Evolutionary conservation across 371 early-diverging fungal species (phyloP).

Genomic region (Globomyces sp.): DNA sequence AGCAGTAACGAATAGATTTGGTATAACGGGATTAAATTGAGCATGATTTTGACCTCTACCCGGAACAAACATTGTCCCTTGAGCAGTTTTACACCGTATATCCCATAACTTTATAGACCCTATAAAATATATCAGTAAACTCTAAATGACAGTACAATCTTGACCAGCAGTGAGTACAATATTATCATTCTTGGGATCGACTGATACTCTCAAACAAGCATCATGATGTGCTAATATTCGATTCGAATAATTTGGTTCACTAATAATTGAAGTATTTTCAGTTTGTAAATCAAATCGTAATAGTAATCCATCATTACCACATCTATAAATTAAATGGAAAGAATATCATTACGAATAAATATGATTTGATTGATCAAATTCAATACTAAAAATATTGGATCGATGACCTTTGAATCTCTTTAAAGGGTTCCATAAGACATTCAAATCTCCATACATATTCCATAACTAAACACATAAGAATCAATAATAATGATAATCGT

Average conservation of each 20-base stretch:
- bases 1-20: constrained; percentile 24
- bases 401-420: not conserved
- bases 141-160: constrained; percentile 12
- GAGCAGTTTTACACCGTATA: not conserved
- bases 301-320: constrained; percentile 39
- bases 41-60: constrained; percentile 22
- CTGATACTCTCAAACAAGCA: constrained; percentile 30
- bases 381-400: constrained; percentile 38
- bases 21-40: constrained; percentile 31
- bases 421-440: too few species aligned
- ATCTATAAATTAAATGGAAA: constrained; percentile 20
- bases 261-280: not conserved
- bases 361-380: constrained; percentile 13
- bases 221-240: constrained; percentile 25
- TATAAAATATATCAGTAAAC: not conserved
- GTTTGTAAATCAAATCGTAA: constrained; percentile 24
- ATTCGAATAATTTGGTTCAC: constrained; percentile 11
- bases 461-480: too few species aligned
- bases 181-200: constrained; percentile 26
- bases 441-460: too few species aligned
- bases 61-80: not conserved
- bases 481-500: too few species aligned
- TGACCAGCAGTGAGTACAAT: constrained; percentile 32
- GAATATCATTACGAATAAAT: too few species aligned
- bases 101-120: constrained; percentile 31